Evolutionary conservation across 139 green algal genomes (phyloP), one percentile per base, ranked within the genome.

Genomic region (Pycnococcus provasolii): DNA sequence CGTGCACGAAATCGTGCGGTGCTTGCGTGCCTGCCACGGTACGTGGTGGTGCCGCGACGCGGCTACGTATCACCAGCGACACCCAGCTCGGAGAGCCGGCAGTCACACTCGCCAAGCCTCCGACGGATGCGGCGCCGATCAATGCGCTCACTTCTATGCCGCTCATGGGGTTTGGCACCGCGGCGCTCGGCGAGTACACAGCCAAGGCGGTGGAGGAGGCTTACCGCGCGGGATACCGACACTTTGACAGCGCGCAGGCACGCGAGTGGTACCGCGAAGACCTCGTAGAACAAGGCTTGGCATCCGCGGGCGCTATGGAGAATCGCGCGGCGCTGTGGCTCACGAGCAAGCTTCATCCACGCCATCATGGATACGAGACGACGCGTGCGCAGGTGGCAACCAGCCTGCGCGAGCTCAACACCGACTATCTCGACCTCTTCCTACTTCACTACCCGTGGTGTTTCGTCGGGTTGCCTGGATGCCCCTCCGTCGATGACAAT

Each of bases 361-460:
- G 81, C 3, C 66, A 93, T 54, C 71, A 83, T 4, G 88, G 88
- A 5, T 84, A 80, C 58, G 67, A 81, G 3, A 45, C 6, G 13
- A 84, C 82, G 11, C 55, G 82, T 4, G 48, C 67, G 3, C 39
- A 58, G 51, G 15, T 75, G 55, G n/a, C 60, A 61, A 42, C 61
- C 70, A 11, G 46, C 1, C 66, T 89, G 13, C 26, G 44, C 11
- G 77, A 93, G 53, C 74, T 95, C 50, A 46, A 58, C 9, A 84
- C 70, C 2, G 40, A 58, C 45, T 89, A 90, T 65, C 7, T 95
- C 7, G 87, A 95, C 68, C 78, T 93, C 8, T 68, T 94, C 45
- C 76, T 95, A 47, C 77, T 95, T 66, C 88, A 95, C 78, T 95
- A 95, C 72, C 81, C 88, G 7, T 64, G 68, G 42, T 94, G 87